Evolutionary conservation across 768 basidiomycete species (phyloP), one percentile per base, ranked within the genome.

Genomic region (Rickenella mellea): DNA sequence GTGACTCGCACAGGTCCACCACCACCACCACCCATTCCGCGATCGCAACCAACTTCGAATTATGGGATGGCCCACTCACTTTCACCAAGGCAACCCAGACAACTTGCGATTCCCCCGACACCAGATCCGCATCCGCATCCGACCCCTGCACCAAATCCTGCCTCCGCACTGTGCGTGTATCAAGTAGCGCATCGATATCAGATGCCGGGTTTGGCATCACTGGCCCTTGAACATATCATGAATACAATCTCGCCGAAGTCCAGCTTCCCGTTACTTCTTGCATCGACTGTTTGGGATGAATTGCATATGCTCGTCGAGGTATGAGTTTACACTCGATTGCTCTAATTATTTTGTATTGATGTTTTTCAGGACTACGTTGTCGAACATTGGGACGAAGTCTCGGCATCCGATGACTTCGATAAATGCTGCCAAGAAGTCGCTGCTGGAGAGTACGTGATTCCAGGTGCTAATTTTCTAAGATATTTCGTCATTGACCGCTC

Each of bases 111-210:
- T n/a, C n/a, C n/a, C n/a, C n/a, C n/a, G n/a, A 62, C 57, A 3
- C 61, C 68, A 9, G 85, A 88, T 52, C 84, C 85, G 3, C 82
- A 89, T 56, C 60, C 71, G 0, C 85, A 87, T 51, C 85, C 84
- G 8, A 74, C 77, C 0, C 64, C 73, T 5, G 49, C 71, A 4
- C 81, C 80, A 6, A 59, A 65, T 4, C 76, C 83, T 12, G 83
- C 83, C 10, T 83, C 81, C 19, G 83, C 84, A 2, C 58, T 89
- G 37, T 76, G 78, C 1, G 72, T 87, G 50, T 89, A 84, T 60
- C 80, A 82, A 49, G 69, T 85, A 9, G 80, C 83, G 3, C 83
- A 89, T 61, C 70, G 83, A 40, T 89, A 87, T 58, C 64, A 64
- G 2, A 76, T 89, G 66, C 74, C 76, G 3, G 71, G 67, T 6